Evolutionary conservation across 768 basidiomycete species (phyloP), one percentile per base, ranked within the genome.

Genomic region (Candolleomyces eurysporus): DNA sequence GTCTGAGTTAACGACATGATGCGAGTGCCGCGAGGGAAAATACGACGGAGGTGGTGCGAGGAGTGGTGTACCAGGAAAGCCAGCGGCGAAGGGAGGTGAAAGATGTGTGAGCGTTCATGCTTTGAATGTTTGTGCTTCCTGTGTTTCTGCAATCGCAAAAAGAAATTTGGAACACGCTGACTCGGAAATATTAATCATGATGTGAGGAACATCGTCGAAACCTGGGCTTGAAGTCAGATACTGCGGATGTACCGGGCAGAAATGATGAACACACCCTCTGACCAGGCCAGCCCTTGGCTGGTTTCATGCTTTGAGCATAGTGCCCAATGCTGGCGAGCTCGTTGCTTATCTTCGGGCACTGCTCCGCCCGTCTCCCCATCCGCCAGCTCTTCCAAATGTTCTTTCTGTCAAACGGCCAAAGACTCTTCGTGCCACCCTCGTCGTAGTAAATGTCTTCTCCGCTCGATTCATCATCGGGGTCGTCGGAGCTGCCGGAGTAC

Each of bases 151-250:
- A 9, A 53, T 30, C 3, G 60, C 46, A 2, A 54, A 57, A 14
- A 66, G 65, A 36, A 84, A 77, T 2, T 79, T 66, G 13, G 72
- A 68, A 46, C 82, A 72, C 0, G 73, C 66, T 0, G 79, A 75
- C 70, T 89, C 87, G 52, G 84, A 86, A 52, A 88, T 79, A 69
- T 88, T 89, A 72, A 87, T 79, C 21, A 86, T 69, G 57, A 86
- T 67, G 67, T 88, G 78, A 13, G 71, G 75, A 10, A 81, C 83
- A 17, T 78, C 71, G 0, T 68, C 57, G 59, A 82, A 69, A 48
- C 72, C 80, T 82, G 64, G 21, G 52, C 13, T 40, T 11, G 39
- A 32, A n/a, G 36, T 36, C 1, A 55, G 19, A 14, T 16, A 21
- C 55, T 30, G 31, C 31, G 26, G 26, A 26, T 30, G 50, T 21